phyloP scores from a whole-genome alignment of 371 early-diverging fungal genomes.

The Haplosporangium sp. region DNA sequence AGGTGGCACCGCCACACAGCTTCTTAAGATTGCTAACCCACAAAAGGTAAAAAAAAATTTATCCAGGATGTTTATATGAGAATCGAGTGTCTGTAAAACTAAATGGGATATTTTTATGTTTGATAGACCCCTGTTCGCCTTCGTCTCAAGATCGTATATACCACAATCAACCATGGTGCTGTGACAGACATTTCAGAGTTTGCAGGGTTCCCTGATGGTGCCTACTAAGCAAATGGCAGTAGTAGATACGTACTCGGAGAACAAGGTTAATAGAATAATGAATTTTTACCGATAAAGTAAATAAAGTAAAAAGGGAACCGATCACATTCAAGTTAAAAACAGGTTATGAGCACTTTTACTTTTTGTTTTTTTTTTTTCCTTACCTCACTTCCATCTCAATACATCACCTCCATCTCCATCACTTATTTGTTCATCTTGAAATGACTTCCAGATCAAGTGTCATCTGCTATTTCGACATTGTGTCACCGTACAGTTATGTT shows the following conservation, averaged over 20 bases:
- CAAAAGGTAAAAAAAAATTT: conserved; percentile 69
- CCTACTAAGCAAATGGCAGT: conserved; percentile 37
- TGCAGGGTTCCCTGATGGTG: conserved; percentile 76
- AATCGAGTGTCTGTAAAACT: neutral
- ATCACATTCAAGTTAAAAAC: too few relatives aligned
- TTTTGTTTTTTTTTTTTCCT: neutral
- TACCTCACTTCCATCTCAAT: neutral
- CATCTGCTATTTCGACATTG: conserved; percentile 59
- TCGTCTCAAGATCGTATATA: conserved; percentile 80
- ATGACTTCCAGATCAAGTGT: conserved; percentile 45
- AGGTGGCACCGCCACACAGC: conserved; percentile 77
- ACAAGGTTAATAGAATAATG: neutral
- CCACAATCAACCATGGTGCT: conserved; percentile 62
- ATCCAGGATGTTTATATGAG: neutral
- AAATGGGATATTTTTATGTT: neutral
- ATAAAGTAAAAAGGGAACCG: neutral
- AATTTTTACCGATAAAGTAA: neutral
- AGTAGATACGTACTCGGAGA: too few relatives aligned
- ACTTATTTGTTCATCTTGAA: neutral
- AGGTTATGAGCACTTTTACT: too few relatives aligned
- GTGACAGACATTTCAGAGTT: conserved; percentile 85
- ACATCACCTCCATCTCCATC: neutral
- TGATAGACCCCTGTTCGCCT: conserved; percentile 77
- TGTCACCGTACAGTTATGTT: conserved; percentile 60
- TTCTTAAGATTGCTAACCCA: conserved; percentile 89